Conservation (phyloP, 139 green algal genomes). For the Parachlorella kessleri region DNA sequence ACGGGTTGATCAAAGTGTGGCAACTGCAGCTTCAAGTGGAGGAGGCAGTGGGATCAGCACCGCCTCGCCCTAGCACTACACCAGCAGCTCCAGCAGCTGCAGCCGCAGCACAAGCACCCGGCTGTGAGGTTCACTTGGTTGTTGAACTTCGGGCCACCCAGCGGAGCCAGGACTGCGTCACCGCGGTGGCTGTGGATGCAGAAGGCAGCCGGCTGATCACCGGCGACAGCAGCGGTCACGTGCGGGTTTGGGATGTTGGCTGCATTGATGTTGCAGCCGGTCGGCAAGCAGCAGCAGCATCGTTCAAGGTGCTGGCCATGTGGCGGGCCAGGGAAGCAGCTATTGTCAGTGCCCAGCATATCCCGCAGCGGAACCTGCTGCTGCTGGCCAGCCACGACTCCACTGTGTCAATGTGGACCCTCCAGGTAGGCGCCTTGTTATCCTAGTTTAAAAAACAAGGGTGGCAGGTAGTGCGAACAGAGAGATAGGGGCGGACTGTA, state of each 20-base stretch:
- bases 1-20: constrained; percentile 74
- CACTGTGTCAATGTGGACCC: constrained; percentile 69
- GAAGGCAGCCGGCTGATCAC: constrained; percentile 44
- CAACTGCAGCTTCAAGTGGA: constrained; percentile 21
- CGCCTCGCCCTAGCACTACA: no score
- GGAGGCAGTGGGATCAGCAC: not conserved
- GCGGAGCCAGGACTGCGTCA: constrained; percentile 43
- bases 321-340: constrained; percentile 54
- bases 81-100: not conserved
- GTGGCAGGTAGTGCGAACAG: no score
- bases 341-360: constrained; percentile 52
- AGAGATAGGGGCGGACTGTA: no score
- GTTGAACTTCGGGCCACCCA: constrained; percentile 53
- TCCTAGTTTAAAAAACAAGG: no score
- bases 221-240: constrained; percentile 69
- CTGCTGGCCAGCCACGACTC: constrained; percentile 59
- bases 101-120: no score
- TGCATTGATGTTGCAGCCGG: not conserved
- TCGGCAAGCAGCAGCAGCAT: not conserved
- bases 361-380: constrained; percentile 50
- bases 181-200: constrained; percentile 32
- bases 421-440: constrained; percentile 9
- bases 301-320: not conserved
- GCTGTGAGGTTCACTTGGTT: no score
- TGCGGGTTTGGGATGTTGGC: constrained; percentile 67